Evolutionary conservation across 257 asterid species (phyloP), one percentile per base, ranked within the genome.

Genomic region (Nicotiana tabacum): DNA sequence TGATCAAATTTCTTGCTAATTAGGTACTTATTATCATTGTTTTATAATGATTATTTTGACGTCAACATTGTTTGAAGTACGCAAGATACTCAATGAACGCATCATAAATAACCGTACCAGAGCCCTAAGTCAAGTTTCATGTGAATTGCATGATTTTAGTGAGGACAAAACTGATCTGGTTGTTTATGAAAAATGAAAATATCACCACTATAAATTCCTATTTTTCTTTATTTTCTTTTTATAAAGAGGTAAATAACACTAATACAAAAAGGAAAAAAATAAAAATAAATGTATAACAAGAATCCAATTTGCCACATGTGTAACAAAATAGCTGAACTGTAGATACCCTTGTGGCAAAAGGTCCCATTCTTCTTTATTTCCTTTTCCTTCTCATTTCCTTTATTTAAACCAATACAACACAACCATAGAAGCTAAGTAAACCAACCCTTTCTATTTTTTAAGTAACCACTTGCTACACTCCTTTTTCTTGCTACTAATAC

Each of bases 401-500:
- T 82, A 80, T 85, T 81, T 81, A 77, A 87, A 85, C 80, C 82
- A 21, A 21, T 78, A 77, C 27, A 46, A 46, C 39, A 72, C 79
- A 72, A 72, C 39, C 46, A 66, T 6, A 32, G 74, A 32, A 32
- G 24, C 24, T 66, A 66, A 33, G 51, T 66, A 66, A 32, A 16
- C 21, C 13, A 17, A 30, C 46, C 6, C 24, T 43, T 72, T 43
- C 87, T 81, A 83, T 84, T 76, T 43, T 72, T 89, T 86, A 81
- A 84, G 82, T 85, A 89, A 90, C 74, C 39, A 30, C 48, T 39
- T 39, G 48, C 48, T 39, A 39, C 48, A 39, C 48, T 43, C 48
- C 48, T 8, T 21, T 16, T 77, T 82, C 82, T 86, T 87, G 86
- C 88, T 80, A 81, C 81, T 78, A 82, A 85, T 77, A 82, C 85